These are phyloP conservation scores for Thelonectria rubi DNA, from an alignment of 2,329 filamentous ascomycete species.

Conservation along the genomic window DNA sequence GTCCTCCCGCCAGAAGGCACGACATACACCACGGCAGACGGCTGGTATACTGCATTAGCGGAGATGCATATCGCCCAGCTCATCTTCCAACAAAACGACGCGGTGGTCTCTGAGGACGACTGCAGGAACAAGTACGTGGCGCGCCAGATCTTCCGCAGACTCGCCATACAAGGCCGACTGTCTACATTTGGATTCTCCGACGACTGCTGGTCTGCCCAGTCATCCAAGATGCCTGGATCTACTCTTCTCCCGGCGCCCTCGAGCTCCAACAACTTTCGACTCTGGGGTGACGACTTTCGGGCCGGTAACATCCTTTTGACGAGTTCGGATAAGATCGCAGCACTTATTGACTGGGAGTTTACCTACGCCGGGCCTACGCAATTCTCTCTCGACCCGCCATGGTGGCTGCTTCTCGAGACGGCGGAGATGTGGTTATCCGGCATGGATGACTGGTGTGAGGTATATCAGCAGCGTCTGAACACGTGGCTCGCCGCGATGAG, in stretches of 20 bases:
- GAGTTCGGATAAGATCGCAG: conserved; percentile 35
- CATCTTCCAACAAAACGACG: too few relatives aligned
- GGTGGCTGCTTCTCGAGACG: conserved; percentile 50
- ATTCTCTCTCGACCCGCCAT: conserved; percentile 49
- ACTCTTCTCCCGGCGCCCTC: neutral
- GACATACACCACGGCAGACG: too few relatives aligned
- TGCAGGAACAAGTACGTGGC: too few relatives aligned
- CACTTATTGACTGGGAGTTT: conserved; percentile 53
- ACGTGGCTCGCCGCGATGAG: conserved; percentile 47
- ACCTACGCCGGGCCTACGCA: conserved; percentile 47
- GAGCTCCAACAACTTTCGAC: conserved; percentile 24
- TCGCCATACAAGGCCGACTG: conserved; percentile 42
- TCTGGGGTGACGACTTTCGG: conserved; percentile 49
- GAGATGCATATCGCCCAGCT: too few relatives aligned
- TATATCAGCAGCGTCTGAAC: conserved; percentile 45
- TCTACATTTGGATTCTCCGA: conserved; percentile 43
- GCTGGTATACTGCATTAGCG: too few relatives aligned
- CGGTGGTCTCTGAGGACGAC: too few relatives aligned
- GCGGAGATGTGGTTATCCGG: conserved; percentile 47
- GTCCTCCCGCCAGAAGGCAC: too few relatives aligned
- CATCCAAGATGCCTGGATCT: conserved; percentile 13
- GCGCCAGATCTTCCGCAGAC: conserved; percentile 44
- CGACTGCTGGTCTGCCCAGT: conserved; percentile 44
- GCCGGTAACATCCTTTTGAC: conserved; percentile 47
- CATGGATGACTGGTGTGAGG: conserved; percentile 42